Conservation (phyloP, 73 alveolate genomes). For the Diophrys sp. region DNA sequence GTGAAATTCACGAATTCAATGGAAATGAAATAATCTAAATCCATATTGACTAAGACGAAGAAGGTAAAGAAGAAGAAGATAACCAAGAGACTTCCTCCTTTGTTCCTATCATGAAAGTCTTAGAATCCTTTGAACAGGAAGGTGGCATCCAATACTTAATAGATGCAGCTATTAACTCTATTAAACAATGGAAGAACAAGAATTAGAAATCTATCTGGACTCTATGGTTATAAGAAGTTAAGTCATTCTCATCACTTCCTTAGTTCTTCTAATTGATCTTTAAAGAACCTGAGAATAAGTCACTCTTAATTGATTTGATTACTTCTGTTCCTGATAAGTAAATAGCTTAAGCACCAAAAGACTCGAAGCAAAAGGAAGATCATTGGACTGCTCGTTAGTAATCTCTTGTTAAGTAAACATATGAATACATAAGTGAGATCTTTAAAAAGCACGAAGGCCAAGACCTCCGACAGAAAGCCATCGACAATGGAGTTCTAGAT, state of each 20-base stretch:
- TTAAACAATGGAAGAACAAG: slow-evolving; percentile 40
- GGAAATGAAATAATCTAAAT: too few relatives aligned
- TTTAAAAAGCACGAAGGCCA: slow-evolving; percentile 33
- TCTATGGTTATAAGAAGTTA: slow-evolving; percentile 55
- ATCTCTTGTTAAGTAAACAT: too few relatives aligned
- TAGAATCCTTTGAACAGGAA: slow-evolving; percentile 53
- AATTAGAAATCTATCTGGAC: slow-evolving; percentile 55
- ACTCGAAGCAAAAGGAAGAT: too few relatives aligned
- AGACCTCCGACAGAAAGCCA: slow-evolving; percentile 55
- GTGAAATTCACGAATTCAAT: background rate
- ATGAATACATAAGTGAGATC: too few relatives aligned
- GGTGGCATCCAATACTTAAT: slow-evolving; percentile 72
- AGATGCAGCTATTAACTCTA: slow-evolving; percentile 53
- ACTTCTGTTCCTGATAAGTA: too few relatives aligned
- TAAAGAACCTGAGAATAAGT: too few relatives aligned
- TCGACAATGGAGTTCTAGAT: slow-evolving; percentile 42
- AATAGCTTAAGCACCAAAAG: too few relatives aligned
- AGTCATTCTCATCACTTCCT: slow-evolving; percentile 63
- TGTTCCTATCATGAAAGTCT: slow-evolving; percentile 36
- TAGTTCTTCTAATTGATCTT: too few relatives aligned
- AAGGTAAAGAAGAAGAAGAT: background rate
- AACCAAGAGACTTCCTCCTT: background rate
- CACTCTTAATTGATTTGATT: too few relatives aligned
- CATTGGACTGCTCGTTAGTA: too few relatives aligned
- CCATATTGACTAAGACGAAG: slow-evolving; percentile 4